Conservation (phyloP, 345 rosid genomes). For the Acer saccharum region DNA sequence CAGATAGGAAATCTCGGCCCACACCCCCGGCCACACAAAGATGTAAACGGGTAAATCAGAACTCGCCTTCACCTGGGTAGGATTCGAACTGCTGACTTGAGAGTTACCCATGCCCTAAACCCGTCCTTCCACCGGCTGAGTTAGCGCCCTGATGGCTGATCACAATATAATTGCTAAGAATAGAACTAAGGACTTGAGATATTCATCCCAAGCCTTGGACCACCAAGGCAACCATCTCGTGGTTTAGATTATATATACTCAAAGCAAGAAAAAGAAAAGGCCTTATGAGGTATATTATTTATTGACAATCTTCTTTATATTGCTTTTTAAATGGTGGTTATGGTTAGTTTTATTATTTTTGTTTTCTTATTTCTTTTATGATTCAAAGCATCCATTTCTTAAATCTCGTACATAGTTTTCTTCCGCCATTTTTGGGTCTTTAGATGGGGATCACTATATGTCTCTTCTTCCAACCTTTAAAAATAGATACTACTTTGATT, state of each 20-base stretch:
- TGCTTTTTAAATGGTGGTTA: neutral
- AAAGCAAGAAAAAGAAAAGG: neutral
- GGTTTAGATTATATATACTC: neutral
- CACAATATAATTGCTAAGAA: too few relatives aligned
- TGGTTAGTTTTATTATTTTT: neutral
- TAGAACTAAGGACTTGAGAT: too few relatives aligned
- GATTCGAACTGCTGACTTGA: too few relatives aligned
- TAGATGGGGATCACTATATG: neutral
- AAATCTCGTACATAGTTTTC: neutral
- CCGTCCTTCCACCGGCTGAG: too few relatives aligned
- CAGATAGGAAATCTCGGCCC: too few relatives aligned
- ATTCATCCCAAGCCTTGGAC: too few relatives aligned
- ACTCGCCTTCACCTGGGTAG: too few relatives aligned
- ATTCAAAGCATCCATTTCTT: neutral
- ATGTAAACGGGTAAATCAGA: too few relatives aligned
- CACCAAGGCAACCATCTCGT: too few relatives aligned
- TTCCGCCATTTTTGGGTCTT: neutral
- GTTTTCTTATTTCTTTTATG: neutral
- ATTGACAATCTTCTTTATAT: neutral
- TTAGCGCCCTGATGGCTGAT: too few relatives aligned
- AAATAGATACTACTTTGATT: neutral
- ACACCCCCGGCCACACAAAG: too few relatives aligned
- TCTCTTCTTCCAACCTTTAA: neutral
- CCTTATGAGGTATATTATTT: neutral
- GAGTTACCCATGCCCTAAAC: too few relatives aligned